Conservation (phyloP, 169 alveolate genomes). For the Plasmodium berghei region DNA sequence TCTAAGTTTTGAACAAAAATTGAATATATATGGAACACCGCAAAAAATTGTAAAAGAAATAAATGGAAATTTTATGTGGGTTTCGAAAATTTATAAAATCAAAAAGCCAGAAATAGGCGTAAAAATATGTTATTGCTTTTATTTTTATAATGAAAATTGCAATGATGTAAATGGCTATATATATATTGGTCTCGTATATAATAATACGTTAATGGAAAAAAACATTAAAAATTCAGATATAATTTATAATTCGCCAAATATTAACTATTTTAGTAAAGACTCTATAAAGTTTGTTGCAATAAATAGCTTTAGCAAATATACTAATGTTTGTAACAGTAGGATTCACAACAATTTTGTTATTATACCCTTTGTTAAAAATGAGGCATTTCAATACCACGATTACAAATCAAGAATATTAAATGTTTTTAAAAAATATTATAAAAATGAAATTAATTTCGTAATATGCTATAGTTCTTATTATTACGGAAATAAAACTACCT, state of each 20-base stretch:
- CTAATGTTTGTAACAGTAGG: conserved; percentile 31
- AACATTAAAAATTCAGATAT: neutral
- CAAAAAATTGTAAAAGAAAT: conserved; percentile 32
- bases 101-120: conserved; percentile 15
- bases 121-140: conserved; percentile 71
- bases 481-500: conserved; percentile 22
- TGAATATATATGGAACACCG: conserved; percentile 68
- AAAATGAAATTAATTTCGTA: conserved; percentile 42
- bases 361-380: conserved; percentile 29
- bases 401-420: conserved; percentile 11
- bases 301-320: conserved; percentile 22
- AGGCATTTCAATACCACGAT: conserved; percentile 4
- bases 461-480: conserved; percentile 34
- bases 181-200: conserved; percentile 47
- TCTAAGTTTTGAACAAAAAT: conserved; percentile 33
- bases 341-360: conserved; percentile 2
- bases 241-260: conserved; percentile 22
- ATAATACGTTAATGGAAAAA: conserved; percentile 10
- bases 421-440: conserved; percentile 23
- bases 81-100: conserved; percentile 58
- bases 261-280: conserved; percentile 24
- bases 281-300: conserved; percentile 62
- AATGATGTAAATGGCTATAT: conserved; percentile 19
- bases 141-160: conserved; percentile 34
- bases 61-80: conserved; percentile 45